phyloP scores from a whole-genome alignment of 2,329 filamentous ascomycete species.

The Monilinia vaccinii-corymbosi region DNA sequence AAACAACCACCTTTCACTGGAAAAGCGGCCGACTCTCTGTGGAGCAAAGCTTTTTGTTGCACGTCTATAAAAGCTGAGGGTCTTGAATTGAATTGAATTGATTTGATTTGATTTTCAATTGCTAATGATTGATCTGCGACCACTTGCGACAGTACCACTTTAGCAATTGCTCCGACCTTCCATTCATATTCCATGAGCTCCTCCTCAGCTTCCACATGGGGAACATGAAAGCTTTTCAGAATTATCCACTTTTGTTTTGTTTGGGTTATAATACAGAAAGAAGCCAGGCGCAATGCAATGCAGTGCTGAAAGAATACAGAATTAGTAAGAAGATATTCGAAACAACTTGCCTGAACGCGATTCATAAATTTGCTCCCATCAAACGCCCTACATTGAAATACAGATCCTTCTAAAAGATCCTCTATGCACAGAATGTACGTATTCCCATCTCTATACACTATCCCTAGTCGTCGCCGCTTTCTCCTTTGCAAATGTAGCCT shows the following conservation, averaged over 20 bases:
- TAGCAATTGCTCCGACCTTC: too few species aligned
- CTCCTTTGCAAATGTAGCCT: conserved; percentile 12
- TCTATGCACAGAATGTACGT: not conserved
- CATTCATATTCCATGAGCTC: too few species aligned
- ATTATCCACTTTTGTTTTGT: not conserved
- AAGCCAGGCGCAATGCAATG: not conserved
- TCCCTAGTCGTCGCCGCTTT: not conserved
- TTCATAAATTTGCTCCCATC: not conserved
- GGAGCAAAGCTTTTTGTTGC: not conserved
- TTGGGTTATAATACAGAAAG: too few species aligned
- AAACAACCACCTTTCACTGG: not conserved
- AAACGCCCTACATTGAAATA: not conserved
- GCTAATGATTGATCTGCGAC: too few species aligned
- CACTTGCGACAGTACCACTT: not conserved
- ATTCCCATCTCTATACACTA: not conserved
- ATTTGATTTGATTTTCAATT: not conserved
- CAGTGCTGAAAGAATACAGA: not conserved
- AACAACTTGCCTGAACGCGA: not conserved
- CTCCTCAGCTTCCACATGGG: too few species aligned
- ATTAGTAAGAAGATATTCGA: not conserved
- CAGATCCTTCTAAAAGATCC: not conserved
- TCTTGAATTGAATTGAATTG: not conserved
- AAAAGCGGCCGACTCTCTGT: not conserved
- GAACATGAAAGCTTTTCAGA: too few species aligned
- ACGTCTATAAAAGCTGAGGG: not conserved